Base-by-base conservation (phyloP, 306 rosid species). In the Biancaea sappan region DNA sequence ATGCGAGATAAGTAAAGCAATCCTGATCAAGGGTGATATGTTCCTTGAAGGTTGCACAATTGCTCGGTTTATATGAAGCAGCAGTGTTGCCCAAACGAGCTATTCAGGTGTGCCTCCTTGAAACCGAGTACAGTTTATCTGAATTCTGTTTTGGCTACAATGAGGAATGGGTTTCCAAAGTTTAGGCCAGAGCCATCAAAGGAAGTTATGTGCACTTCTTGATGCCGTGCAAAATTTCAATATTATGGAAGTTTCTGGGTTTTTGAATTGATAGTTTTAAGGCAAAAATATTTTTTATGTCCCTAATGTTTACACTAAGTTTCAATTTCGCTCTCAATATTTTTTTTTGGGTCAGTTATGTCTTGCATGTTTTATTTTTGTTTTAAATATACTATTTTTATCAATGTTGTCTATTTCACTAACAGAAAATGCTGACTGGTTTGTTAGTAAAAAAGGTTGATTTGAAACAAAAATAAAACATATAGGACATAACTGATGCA, bases 71-170 rank as follows among this genome's bases (percentile, higher is more conserved):
- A 82, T 56, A 79, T 69, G 96, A 90, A 91, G 97, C 97, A 73
- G 91, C 97, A 53, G 77, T 84, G 83, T 87, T 94, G 66, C 97
- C 97, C 24, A 94, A 94, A 89, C 91, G 98, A 66, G 98, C 97
- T 32, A 94, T 94, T 77, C 98, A 94, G 94, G 98, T 94, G 24
- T 70, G 81, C 13, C 21, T 72, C 68, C 71, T 61, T 66, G 51
- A 71, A 74, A 41, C 68, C 37, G 44, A 7, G 7, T 35, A 24
- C 69, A 64, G 43, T 69, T 38, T 3, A 18, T 70, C 14, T 72
- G 29, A 76, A 31, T 75, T 31, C 58, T 56, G 43, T 43, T 48
- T 69, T 19, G 8, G 40, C 46, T 64, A 57, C 47, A 56, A 29
- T 63, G 18, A 16, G 16, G 43, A 19, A 18, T 18, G 13, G 16